phyloP scores from a whole-genome alignment of 495 filamentous ascomycete species.

The Neurospora sp. region DNA sequence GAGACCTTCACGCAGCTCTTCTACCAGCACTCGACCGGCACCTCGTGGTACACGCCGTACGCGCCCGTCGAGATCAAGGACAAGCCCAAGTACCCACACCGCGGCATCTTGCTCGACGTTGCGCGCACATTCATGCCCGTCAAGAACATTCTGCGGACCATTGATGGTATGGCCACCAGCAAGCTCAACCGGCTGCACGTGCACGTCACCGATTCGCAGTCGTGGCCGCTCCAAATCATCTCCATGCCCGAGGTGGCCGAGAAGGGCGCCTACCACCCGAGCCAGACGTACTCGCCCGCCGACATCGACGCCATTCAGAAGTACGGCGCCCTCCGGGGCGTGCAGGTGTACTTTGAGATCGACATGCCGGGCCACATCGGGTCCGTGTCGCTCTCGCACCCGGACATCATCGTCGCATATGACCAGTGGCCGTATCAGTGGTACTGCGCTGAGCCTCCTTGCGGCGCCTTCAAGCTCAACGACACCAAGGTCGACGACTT shows the following conservation, averaged over 20 bases:
- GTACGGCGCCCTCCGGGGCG: conserved; percentile 55
- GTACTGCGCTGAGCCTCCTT: conserved; percentile 67
- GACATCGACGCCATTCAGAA: conserved; percentile 54
- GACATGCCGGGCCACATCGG: conserved; percentile 77
- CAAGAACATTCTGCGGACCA: conserved; percentile 51
- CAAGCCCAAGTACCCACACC: conserved; percentile 55
- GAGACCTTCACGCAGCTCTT: conserved; percentile 69
- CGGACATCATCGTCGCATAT: conserved; percentile 64
- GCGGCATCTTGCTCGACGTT: conserved; percentile 66
- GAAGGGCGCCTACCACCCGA: conserved; percentile 56
- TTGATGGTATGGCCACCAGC: conserved; percentile 62
- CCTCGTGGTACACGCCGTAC: conserved; percentile 49
- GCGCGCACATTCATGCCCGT: conserved; percentile 55
- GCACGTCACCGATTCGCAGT: conserved; percentile 72
- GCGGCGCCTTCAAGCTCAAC: conserved; percentile 66
- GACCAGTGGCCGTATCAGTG: conserved; percentile 55
- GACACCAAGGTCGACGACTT: conserved; percentile 53
- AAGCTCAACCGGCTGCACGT: conserved; percentile 74
- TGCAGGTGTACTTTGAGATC: conserved; percentile 67
- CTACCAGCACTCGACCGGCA: conserved; percentile 48
- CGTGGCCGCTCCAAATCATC: conserved; percentile 73
- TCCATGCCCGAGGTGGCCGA: conserved; percentile 55
- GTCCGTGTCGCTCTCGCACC: conserved; percentile 49
- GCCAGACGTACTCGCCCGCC: conserved; percentile 50
- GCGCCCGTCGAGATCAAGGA: conserved; percentile 60